Evolutionary conservation across 805 yeast genomes (phyloP).

Genomic region (Candida andamanensis): DNA sequence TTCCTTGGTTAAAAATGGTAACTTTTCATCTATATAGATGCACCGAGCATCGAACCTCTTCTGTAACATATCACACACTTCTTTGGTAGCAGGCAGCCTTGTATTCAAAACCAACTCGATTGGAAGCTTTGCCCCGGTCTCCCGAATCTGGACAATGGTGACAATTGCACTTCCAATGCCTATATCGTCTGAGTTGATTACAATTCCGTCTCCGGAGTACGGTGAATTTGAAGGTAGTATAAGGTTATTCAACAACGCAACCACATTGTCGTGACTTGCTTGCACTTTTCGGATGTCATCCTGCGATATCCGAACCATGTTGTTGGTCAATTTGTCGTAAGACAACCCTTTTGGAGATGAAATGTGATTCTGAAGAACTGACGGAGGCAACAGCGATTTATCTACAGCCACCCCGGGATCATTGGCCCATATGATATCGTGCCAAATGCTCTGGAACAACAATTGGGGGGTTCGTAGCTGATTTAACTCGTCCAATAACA

Average conservation of each 20-base stretch:
- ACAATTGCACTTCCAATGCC: constrained; percentile 26
- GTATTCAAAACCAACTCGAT: constrained; percentile 29
- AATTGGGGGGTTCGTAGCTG: too few species aligned
- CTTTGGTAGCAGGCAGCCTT: constrained; percentile 17
- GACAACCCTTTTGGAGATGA: too few species aligned
- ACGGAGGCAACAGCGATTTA: too few species aligned
- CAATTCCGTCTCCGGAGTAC: constrained; percentile 30
- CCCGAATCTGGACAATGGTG: constrained; percentile 24
- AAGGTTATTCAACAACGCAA: constrained; percentile 19
- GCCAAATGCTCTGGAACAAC: too few species aligned
- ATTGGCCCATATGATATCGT: too few species aligned
- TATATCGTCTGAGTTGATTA: constrained; percentile 23
- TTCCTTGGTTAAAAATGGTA: background rate
- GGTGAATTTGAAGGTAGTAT: constrained; percentile 21
- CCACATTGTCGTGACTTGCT: constrained; percentile 22
- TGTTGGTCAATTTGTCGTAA: too few species aligned
- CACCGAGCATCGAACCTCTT: constrained; percentile 22
- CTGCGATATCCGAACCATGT: too few species aligned
- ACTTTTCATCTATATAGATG: constrained; percentile 20
- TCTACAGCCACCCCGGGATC: too few species aligned
- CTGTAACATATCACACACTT: constrained; percentile 23
- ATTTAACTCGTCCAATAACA: too few species aligned
- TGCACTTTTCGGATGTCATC: too few species aligned
- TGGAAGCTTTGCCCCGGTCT: constrained; percentile 28
- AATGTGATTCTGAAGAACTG: too few species aligned